Evolutionary conservation across 1,284 basidiomycete genomes (phyloP), one percentile per base, ranked within the genome.

Genomic region (Termitomyces sp.): DNA sequence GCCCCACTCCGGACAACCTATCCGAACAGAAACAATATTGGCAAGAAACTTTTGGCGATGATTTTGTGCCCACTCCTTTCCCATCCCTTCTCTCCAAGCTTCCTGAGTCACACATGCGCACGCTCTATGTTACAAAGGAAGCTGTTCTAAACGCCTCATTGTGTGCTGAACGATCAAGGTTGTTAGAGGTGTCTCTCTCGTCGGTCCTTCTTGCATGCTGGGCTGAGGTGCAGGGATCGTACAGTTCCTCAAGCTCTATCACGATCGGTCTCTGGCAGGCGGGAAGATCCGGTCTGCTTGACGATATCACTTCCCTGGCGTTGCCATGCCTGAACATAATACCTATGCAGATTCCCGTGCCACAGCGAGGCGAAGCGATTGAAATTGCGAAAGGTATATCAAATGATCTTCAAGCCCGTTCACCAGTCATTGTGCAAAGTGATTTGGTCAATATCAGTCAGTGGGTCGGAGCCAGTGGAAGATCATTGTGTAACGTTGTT

Each of bases 181-280:
- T 58, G 5, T 58, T 67, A 10, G 64, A 66, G 13, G 53, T 76
- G 28, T 70, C 76, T 6, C 61, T 78, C 30, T 68, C 75, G 28
- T 70, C 71, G 26, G 62, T 79, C 12, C 69, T 78, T 47, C 64
- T 80, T 41, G 74, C 77, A 5, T 74, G 70, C 54, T 80, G 77
- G 78, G 72, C 75, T 6, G 65, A 65, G 13, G 60, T 76, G 26
- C 77, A 79, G 54, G 69, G 70, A 19, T 61, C 60, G n/a, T 61
- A 69, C 44, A 66, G 71, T 7, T 59, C 62, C 2, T 58, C 67
- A 15, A 59, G 63, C 26, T 60, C 61, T 28, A 67, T 71, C 2
- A 74, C 70, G 2, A 76, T 80, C 53, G 76, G 76, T 2, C 66
- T 80, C 17, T 78, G 77, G 73, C 77, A 79, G 53, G 72, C 70